Percentiles rank a stretch among this genome's conserved stretches.
These are phyloP conservation scores for Aspergillus cavernicola DNA, from an alignment of 495 filamentous ascomycete species.

Conservation along the genomic window DNA sequence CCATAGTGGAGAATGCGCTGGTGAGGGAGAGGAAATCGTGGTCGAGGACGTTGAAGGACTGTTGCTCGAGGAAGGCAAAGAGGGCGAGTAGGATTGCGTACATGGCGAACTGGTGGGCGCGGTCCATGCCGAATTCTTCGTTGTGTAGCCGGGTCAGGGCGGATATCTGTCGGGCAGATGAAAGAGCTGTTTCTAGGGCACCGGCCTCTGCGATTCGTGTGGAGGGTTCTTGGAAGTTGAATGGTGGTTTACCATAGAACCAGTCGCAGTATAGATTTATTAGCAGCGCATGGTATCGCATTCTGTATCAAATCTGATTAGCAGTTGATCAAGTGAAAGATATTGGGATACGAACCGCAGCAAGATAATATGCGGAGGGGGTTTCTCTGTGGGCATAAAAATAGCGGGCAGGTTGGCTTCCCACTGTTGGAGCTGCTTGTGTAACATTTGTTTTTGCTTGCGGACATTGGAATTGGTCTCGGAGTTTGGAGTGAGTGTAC, in stretches of 20 bases:
- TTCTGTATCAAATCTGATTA: conserved; percentile 10
- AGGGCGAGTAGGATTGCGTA: conserved; percentile 32
- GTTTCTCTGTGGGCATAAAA: conserved; percentile 15
- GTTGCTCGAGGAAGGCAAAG: conserved; percentile 26
- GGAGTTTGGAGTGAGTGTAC: not conserved
- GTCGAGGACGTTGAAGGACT: conserved; percentile 24
- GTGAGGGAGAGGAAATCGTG: conserved; percentile 27
- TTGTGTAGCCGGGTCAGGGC: conserved; percentile 16
- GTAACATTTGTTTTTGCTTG: conserved; percentile 18
- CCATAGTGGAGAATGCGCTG: conserved; percentile 23
- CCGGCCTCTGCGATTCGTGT: not conserved
- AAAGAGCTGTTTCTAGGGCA: conserved; percentile 12
- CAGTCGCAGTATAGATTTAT: conserved; percentile 28
- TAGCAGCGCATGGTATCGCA: conserved; percentile 29
- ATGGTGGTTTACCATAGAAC: conserved; percentile 8
- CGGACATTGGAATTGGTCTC: not conserved
- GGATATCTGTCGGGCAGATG: conserved; percentile 25
- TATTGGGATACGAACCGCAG: conserved; percentile 21
- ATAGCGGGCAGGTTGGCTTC: conserved; percentile 13
- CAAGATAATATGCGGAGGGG: conserved; percentile 28
- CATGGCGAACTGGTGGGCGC: conserved; percentile 30
- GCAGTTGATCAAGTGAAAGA: not conserved
- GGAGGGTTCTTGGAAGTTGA: not conserved
- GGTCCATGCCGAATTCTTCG: conserved; percentile 24
- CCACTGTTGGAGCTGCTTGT: conserved; percentile 23